Evolutionary conservation across 164 flowering plant genomes (phyloP).

Genomic region (Chimonanthus praecox): DNA sequence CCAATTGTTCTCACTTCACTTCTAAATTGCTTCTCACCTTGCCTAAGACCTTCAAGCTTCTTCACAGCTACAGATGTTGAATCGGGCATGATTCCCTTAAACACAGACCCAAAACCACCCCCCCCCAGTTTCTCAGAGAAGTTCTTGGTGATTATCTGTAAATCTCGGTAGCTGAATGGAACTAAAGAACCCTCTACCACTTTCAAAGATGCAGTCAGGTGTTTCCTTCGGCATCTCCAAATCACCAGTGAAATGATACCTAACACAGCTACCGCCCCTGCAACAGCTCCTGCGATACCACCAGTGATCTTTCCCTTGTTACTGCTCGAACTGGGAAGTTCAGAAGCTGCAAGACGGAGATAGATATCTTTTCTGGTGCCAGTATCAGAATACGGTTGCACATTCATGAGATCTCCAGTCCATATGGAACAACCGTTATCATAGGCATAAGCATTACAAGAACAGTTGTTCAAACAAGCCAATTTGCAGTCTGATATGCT

Average conservation of each 20-base stretch:
- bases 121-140: constrained; percentile 49
- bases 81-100: constrained; percentile 38
- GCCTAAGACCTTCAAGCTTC: constrained; percentile 39
- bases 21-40: constrained; percentile 51
- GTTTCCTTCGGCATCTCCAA: constrained; percentile 16
- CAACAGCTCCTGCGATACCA: constrained; percentile 17
- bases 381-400: background rate
- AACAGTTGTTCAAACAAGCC: constrained; percentile 18
- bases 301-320: constrained; percentile 12
- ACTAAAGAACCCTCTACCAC: constrained; percentile 30
- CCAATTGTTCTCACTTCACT: constrained; percentile 64
- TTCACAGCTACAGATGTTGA: constrained; percentile 37
- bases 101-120: constrained; percentile 59
- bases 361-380: background rate
- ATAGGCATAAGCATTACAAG: constrained; percentile 21
- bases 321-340: background rate
- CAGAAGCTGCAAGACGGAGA: constrained; percentile 9
- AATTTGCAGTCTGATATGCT: constrained; percentile 10
- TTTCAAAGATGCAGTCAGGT: constrained; percentile 9
- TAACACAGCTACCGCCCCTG: constrained; percentile 12
- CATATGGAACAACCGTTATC: constrained; percentile 12
- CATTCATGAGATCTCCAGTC: constrained; percentile 8
- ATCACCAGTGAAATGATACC: constrained; percentile 13
- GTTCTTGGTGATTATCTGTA: constrained; percentile 41
- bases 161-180: constrained; percentile 32